Evolutionary conservation across 73 alveolate species (phyloP).

Genomic region (Paramecium biaurelia): DNA sequence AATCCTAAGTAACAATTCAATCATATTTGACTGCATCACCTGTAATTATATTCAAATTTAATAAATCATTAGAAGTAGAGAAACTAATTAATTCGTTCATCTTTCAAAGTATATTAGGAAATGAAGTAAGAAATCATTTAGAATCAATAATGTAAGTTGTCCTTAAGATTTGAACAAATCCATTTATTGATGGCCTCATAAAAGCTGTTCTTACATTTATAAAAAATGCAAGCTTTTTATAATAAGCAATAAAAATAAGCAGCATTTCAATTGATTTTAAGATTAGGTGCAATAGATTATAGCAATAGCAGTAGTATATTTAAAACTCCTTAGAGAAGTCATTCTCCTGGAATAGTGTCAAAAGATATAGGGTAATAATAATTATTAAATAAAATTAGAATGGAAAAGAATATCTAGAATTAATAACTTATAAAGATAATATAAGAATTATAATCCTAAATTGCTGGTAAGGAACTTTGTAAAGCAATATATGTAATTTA

Average conservation of each 20-base stretch:
- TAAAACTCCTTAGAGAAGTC: not conserved
- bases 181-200: not conserved
- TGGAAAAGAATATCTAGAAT: not conserved
- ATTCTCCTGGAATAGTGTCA: not conserved
- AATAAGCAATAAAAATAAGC: not conserved
- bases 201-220: not conserved
- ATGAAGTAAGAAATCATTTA: not conserved
- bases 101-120: not conserved
- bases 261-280: not conserved
- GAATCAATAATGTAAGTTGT: not conserved
- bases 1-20: not conserved
- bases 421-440: not conserved
- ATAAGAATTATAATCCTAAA: not conserved
- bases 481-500: not conserved
- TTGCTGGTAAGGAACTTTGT: constrained; percentile 22
- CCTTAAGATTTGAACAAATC: not conserved
- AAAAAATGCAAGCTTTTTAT: not conserved
- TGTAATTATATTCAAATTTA: not conserved
- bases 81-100: not conserved
- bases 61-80: not conserved
- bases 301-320: not conserved
- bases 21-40: constrained; percentile 5
- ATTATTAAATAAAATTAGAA: not conserved
- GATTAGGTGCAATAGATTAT: constrained; percentile 15
- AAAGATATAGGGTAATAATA: constrained; percentile 4